phyloP scores from a whole-genome alignment of 495 filamentous ascomycete genomes.

The Hypoxylon rickii region DNA sequence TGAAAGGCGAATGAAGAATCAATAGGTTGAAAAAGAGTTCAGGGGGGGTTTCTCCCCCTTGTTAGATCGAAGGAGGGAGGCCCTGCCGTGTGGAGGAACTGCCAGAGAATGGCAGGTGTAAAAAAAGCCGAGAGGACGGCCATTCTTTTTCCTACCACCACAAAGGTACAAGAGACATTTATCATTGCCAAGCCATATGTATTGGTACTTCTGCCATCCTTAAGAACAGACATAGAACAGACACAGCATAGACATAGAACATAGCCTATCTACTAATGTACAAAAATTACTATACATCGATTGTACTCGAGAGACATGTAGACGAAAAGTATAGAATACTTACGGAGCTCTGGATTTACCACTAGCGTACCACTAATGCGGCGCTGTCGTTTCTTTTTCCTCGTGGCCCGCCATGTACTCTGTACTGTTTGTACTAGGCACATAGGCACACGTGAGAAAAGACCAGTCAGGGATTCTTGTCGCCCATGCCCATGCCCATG shows the following conservation, averaged over 20 bases:
- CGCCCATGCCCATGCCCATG: constrained; percentile 23
- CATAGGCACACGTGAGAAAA: constrained; percentile 32
- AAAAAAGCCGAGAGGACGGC: constrained; percentile 35
- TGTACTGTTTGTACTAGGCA: no score
- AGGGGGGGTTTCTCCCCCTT: constrained; percentile 8
- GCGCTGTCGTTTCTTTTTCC: constrained; percentile 32
- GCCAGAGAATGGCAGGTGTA: constrained; percentile 34
- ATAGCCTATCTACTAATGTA: constrained; percentile 7
- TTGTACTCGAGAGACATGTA: constrained; percentile 21
- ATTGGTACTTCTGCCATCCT: not conserved
- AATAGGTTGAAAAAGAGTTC: not conserved
- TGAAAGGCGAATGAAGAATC: constrained; percentile 13
- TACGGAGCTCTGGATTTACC: constrained; percentile 9
- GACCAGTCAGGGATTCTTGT: constrained; percentile 34
- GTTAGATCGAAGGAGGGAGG: constrained; percentile 30
- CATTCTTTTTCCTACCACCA: constrained; percentile 11
- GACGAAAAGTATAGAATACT: constrained; percentile 23
- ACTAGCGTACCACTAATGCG: constrained; percentile 29
- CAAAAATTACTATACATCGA: not conserved
- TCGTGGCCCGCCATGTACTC: constrained; percentile 31
- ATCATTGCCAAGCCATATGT: not conserved
- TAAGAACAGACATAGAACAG: not conserved
- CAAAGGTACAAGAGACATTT: not conserved
- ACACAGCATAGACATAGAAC: constrained; percentile 11
- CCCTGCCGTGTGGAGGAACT: constrained; percentile 31